These are phyloP conservation scores for Starmerella stellata DNA, from an alignment of 805 yeast genomes.

Conservation along the genomic window DNA sequence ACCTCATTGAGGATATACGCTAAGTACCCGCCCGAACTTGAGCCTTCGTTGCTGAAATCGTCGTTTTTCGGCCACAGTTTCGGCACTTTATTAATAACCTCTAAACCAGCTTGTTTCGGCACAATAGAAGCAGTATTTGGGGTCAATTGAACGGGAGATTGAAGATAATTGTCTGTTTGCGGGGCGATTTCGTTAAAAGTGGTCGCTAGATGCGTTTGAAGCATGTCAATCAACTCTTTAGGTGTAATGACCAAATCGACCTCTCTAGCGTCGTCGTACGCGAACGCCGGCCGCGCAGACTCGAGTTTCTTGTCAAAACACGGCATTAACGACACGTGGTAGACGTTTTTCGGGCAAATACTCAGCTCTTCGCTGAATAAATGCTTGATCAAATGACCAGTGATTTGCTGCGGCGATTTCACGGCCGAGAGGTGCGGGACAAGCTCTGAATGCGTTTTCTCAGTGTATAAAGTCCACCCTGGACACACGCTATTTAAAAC, in stretches of 20 bases:
- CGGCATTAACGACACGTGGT: constrained; percentile 84
- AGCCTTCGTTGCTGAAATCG: constrained; percentile 43
- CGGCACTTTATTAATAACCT: constrained; percentile 29
- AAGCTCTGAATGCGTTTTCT: constrained; percentile 81
- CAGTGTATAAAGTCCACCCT: constrained; percentile 91
- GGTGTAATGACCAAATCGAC: constrained; percentile 94
- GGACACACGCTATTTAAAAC: constrained; percentile 67
- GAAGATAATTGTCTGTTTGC: too few relatives aligned
- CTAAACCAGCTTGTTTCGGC: not conserved
- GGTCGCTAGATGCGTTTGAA: constrained; percentile 31
- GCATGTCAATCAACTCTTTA: constrained; percentile 58
- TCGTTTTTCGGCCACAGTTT: constrained; percentile 40
- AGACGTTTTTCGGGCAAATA: constrained; percentile 28
- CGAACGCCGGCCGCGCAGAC: constrained; percentile 66
- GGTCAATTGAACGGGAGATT: too few relatives aligned
- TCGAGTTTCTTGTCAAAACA: constrained; percentile 93
- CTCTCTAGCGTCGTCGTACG: constrained; percentile 29
- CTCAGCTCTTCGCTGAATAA: constrained; percentile 26
- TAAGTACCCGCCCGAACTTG: constrained; percentile 82
- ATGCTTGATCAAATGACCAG: constrained; percentile 58
- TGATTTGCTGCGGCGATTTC: constrained; percentile 84
- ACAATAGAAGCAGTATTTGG: not conserved
- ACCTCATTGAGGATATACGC: constrained; percentile 35
- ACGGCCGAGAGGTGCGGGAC: constrained; percentile 52
- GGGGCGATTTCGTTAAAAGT: constrained; percentile 16